Evolutionary conservation across 2,329 filamentous ascomycete species (phyloP).

Genomic region (Albifimbria verrucaria): DNA sequence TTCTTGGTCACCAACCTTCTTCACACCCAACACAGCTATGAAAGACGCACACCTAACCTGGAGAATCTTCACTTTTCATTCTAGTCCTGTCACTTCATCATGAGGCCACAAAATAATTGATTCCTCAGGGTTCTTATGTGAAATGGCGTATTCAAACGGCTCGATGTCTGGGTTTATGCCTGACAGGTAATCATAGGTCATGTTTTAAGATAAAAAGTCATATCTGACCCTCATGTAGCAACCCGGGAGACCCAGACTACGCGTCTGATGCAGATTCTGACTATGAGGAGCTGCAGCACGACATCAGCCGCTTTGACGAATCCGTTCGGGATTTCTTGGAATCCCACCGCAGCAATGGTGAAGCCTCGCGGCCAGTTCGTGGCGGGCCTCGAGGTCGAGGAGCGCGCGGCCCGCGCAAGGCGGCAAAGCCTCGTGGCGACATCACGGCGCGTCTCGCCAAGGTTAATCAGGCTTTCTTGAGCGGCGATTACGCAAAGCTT

Average conservation of each 20-base stretch:
- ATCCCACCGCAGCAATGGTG: slow-evolving; percentile 27
- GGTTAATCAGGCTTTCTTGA: slow-evolving; percentile 66
- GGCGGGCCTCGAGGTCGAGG: slow-evolving; percentile 23
- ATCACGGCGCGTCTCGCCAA: slow-evolving; percentile 65
- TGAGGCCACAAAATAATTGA: too few relatives aligned
- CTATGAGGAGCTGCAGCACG: slow-evolving; percentile 39
- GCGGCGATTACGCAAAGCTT: slow-evolving; percentile 58
- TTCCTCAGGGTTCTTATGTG: too few relatives aligned
- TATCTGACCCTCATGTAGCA: too few relatives aligned
- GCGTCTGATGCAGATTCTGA: slow-evolving; percentile 42
- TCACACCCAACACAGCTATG: too few relatives aligned
- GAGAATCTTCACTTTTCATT: too few relatives aligned
- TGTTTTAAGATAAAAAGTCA: too few relatives aligned
- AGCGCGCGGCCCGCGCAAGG: slow-evolving; percentile 50
- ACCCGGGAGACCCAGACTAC: slow-evolving; percentile 17
- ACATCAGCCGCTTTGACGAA: slow-evolving; percentile 41
- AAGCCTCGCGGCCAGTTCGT: slow-evolving; percentile 12
- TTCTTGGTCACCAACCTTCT: too few relatives aligned
- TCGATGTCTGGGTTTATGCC: too few relatives aligned
- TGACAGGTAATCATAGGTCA: too few relatives aligned
- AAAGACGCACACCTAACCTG: too few relatives aligned
- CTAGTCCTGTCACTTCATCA: too few relatives aligned
- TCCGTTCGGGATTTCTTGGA: slow-evolving; percentile 38
- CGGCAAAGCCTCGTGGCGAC: slow-evolving; percentile 66
- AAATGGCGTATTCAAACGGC: too few relatives aligned